These are phyloP conservation scores for Mikania micrantha DNA, from an alignment of 129 eudicot species.

Conservation along the genomic window DNA sequence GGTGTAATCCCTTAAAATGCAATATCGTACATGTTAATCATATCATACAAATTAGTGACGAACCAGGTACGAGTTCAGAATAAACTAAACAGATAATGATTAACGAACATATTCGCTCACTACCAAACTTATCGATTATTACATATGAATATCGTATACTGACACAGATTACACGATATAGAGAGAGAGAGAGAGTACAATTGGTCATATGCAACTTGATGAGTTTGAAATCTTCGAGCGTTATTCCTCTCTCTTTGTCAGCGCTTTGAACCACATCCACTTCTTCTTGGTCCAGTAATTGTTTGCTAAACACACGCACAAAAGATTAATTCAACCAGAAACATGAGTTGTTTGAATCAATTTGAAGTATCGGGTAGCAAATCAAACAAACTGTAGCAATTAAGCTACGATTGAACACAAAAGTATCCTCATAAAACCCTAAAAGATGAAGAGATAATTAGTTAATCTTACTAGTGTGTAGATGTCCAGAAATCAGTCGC, in stretches of 20 bases:
- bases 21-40: neutral
- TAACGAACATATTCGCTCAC: neutral
- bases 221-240: constrained; percentile 90
- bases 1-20: neutral
- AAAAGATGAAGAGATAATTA: neutral
- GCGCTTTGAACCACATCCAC: constrained; percentile 72
- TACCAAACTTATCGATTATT: neutral
- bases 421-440: no score
- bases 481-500: constrained; percentile 99
- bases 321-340: neutral
- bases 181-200: constrained; percentile 37
- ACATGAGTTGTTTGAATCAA: neutral
- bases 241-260: constrained; percentile 81
- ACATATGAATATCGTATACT: neutral
- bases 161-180: neutral
- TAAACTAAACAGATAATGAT: neutral
- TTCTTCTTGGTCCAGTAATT: constrained; percentile 77
- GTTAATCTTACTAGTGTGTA: constrained; percentile 61
- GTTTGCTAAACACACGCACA: constrained; percentile 46
- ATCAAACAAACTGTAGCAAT: neutral
- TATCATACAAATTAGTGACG: neutral
- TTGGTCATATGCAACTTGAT: constrained; percentile 86
- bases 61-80: constrained; percentile 3
- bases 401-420: neutral
- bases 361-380: neutral